Evolutionary conservation across 257 asterid species (phyloP), one percentile per base, ranked within the genome.

Genomic region (Penstemon barbatus): DNA sequence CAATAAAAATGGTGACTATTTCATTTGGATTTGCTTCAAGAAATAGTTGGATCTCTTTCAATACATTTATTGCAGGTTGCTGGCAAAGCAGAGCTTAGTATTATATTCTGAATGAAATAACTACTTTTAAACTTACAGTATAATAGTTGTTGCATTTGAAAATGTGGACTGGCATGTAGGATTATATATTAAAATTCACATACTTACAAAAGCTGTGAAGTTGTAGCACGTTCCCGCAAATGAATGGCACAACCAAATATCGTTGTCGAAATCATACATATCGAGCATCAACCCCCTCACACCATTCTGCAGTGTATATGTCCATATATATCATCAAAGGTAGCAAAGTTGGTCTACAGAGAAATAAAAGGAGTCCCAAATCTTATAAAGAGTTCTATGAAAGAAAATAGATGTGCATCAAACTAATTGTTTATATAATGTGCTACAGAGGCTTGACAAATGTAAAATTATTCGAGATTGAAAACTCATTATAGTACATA

Each of bases 201-300:
- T 62, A 82, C 99, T 90, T 84, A 93, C 97, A 78, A 90, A 87
- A 70, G 99, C 86, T 64, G 97, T 93, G 84, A 76, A 85, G 82
- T 93, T 90, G 87, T 77, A 84, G 87, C 99, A 90, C 57, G 65
- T 74, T 42, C 96, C 96, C 11, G 96, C 96, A 51, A 75, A 93
- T 39, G 97, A 93, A 83, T 90, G 99, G 74, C 99, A 93, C 60
- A 93, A 76, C 99, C 99, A 93, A 69, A 93, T 83, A 77, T 85
- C 97, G 43, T 87, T 85, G 60, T 87, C 52, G 66, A 85, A 90
- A 80, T 88, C 96, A 48, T 93, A 90, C 89, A 90, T 90, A 82
- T 93, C 99, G 13, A 93, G 97, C 97, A 90, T 90, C 88, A 93
- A 75, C 64, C 96, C 97, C 82, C 96, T 80, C 56, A 93, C 95